Evolutionary conservation across 2,329 filamentous ascomycete genomes (phyloP).

Genomic region (Rutstroemia sp.): DNA sequence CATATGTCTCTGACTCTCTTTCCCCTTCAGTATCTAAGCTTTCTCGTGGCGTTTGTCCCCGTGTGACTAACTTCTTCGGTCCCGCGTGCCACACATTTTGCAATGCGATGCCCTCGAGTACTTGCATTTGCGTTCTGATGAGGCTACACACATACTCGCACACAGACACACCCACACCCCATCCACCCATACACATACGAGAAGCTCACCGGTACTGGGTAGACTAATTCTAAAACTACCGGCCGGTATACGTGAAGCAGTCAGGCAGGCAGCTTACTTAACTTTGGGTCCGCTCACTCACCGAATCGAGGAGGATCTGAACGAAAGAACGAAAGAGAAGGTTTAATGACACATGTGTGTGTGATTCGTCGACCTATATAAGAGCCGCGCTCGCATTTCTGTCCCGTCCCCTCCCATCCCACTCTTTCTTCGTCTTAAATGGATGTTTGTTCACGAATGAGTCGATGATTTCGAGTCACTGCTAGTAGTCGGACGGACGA

Average conservation of each 20-base stretch:
- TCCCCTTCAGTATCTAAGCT: too few relatives aligned
- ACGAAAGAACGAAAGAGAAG: background rate
- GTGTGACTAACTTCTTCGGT: too few relatives aligned
- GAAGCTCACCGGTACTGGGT: too few relatives aligned
- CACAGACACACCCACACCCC: too few relatives aligned
- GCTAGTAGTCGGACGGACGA: background rate
- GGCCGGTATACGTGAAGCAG: background rate
- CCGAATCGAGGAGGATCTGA: too few relatives aligned
- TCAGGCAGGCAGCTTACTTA: background rate
- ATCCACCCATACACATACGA: too few relatives aligned
- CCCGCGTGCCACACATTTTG: too few relatives aligned
- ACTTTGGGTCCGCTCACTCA: background rate
- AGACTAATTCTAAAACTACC: too few relatives aligned
- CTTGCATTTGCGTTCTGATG: background rate
- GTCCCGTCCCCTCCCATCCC: background rate
- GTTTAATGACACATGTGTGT: slow-evolving; percentile 1
- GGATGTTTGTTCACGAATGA: slow-evolving; percentile 1
- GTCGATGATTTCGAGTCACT: background rate
- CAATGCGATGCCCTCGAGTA: too few relatives aligned
- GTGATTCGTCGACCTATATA: background rate
- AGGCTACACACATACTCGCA: background rate
- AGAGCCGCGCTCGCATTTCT: too few relatives aligned
- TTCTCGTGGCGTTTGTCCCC: too few relatives aligned
- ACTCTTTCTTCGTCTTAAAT: background rate
- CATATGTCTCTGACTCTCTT: too few relatives aligned